Conservation (phyloP, 257 asterid species). For the Eucommia ulmoides region DNA sequence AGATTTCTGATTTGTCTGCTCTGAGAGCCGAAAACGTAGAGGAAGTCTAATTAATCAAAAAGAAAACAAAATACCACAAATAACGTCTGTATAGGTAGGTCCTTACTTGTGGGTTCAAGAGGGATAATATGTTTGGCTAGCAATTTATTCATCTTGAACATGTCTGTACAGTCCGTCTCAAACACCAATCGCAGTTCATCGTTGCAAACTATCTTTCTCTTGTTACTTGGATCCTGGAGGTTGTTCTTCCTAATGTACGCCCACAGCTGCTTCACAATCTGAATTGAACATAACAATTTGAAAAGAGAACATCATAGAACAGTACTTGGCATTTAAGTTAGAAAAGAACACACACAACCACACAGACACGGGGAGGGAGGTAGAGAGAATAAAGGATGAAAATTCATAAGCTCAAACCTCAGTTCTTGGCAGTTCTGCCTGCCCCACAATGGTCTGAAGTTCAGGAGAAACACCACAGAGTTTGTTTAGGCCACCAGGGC, state of each 20-base stretch:
- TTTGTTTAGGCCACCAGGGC: conserved; percentile 82
- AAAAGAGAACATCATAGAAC: not conserved
- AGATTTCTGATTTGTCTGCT: conserved; percentile 33
- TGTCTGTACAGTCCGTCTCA: conserved; percentile 68
- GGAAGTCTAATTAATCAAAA: too few relatives aligned
- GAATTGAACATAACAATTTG: conserved; percentile 3
- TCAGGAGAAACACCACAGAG: conserved; percentile 81
- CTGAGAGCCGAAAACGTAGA: too few relatives aligned
- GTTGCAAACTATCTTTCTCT: conserved; percentile 61
- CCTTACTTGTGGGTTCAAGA: conserved; percentile 52
- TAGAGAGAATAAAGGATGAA: not conserved
- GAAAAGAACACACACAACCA: too few relatives aligned
- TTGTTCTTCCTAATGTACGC: conserved; percentile 64
- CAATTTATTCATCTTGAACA: conserved; percentile 92
- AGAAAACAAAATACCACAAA: not conserved
- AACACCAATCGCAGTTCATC: conserved; percentile 61
- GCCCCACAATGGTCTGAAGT: conserved; percentile 77
- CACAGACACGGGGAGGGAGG: too few relatives aligned
- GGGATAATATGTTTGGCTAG: conserved; percentile 68
- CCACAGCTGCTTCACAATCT: conserved; percentile 72
- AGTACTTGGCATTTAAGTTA: not conserved
- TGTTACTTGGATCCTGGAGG: conserved; percentile 75
- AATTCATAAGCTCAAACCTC: conserved; percentile 37
- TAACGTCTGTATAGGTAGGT: too few relatives aligned
- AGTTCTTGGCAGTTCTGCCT: conserved; percentile 69